These are phyloP conservation scores for Phanerochaete carnosa DNA, from an alignment of 768 basidiomycete genomes.

Conservation along the genomic window DNA sequence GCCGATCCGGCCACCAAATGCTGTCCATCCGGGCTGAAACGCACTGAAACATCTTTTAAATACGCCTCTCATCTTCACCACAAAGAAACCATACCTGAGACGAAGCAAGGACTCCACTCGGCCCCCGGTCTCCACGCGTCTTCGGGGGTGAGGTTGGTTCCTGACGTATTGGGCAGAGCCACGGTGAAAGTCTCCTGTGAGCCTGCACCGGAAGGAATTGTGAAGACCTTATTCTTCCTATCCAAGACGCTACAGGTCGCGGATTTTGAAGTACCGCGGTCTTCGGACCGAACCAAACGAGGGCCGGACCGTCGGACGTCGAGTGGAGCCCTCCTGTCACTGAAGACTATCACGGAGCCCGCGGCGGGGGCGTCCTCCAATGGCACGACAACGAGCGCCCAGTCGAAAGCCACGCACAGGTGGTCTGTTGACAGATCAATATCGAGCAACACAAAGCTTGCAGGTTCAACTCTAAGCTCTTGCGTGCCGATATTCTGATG, in stretches of 20 bases:
- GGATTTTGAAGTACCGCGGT: too few species aligned
- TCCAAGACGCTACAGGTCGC: background rate
- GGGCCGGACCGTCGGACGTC: background rate
- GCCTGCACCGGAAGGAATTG: background rate
- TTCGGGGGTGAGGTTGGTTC: background rate
- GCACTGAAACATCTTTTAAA: conserved; percentile 3
- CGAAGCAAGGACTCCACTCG: conserved; percentile 5
- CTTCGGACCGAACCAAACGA: background rate
- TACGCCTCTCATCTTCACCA: background rate
- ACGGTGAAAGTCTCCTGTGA: background rate
- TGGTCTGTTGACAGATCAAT: conserved; percentile 15
- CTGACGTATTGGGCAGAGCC: background rate
- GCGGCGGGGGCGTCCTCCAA: background rate
- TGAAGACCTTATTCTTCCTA: background rate
- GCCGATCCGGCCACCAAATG: conserved; percentile 18
- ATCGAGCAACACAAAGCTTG: conserved; percentile 14
- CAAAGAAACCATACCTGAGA: conserved; percentile 10
- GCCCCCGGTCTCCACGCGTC: background rate
- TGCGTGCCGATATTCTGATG: background rate
- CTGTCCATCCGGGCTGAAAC: conserved; percentile 21
- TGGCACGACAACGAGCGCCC: conserved; percentile 9
- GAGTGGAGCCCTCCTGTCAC: background rate
- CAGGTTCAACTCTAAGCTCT: background rate
- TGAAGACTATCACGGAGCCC: background rate
- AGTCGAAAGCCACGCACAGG: conserved; percentile 13